A percentile compares a stretch with the other conserved stretches of the same genome.
Conservation (phyloP, 1,284 basidiomycete genomes). For the Neolentinus lepideus region DNA sequence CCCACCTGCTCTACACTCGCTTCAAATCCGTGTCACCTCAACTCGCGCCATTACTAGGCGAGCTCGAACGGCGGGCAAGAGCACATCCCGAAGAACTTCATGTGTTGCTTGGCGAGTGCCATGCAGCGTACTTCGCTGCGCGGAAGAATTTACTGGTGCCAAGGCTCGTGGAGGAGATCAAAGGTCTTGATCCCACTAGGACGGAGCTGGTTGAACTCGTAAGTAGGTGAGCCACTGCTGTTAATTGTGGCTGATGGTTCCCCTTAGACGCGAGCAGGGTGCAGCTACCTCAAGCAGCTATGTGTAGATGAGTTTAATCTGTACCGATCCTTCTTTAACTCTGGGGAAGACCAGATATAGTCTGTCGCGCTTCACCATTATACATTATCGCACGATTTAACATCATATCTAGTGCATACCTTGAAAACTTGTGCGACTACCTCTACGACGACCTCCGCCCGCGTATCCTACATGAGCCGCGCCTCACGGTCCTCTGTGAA, state of each 20-base stretch:
- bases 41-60: slow-evolving; percentile 70
- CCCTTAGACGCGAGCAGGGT: slow-evolving; percentile 76
- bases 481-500: slow-evolving; percentile 81
- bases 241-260: not conserved
- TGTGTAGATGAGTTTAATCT: slow-evolving; percentile 85
- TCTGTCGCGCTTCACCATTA: slow-evolving; percentile 38
- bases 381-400: not conserved
- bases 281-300: slow-evolving; percentile 83
- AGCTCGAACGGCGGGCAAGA: slow-evolving; percentile 74
- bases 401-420: slow-evolving; percentile 53
- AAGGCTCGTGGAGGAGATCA: slow-evolving; percentile 73
- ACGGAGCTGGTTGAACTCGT: slow-evolving; percentile 86
- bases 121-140: slow-evolving; percentile 71
- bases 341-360: slow-evolving; percentile 83
- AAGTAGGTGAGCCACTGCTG: slow-evolving; percentile 16
- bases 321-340: slow-evolving; percentile 79
- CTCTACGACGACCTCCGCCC: slow-evolving; percentile 92
- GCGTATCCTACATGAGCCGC: slow-evolving; percentile 85
- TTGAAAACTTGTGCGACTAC: slow-evolving; percentile 87
- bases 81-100: slow-evolving; percentile 74
- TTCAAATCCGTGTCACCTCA: slow-evolving; percentile 69
- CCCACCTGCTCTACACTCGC: slow-evolving; percentile 84
- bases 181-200: slow-evolving; percentile 66
- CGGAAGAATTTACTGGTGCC: slow-evolving; percentile 66
- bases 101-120: slow-evolving; percentile 77